Conservation (phyloP, 2,329 filamentous ascomycete genomes). For the Tolypocladium inflatum region DNA sequence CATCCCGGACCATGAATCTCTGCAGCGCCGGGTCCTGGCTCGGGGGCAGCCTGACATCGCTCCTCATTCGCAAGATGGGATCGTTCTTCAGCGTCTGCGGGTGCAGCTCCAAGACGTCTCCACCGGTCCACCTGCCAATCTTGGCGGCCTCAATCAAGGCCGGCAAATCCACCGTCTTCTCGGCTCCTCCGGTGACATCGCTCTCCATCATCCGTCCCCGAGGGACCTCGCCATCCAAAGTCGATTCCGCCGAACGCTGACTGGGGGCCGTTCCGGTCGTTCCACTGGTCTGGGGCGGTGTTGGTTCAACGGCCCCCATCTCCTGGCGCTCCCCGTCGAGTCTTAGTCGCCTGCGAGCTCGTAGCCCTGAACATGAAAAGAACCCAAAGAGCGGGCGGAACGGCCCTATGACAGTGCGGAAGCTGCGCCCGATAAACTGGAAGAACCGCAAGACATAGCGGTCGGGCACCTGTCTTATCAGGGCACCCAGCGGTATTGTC, state of each 20-base stretch:
- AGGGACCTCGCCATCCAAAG: neutral
- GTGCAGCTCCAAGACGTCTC: constrained; percentile 28
- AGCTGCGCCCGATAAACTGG: constrained; percentile 9
- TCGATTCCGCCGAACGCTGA: neutral
- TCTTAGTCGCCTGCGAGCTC: constrained; percentile 10
- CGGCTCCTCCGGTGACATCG: neutral
- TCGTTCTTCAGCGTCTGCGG: constrained; percentile 29
- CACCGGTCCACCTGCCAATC: constrained; percentile 12
- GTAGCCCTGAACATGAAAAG: constrained; percentile 11
- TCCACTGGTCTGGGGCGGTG: constrained; percentile 1
- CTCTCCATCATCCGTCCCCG: neutral
- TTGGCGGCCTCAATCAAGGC: constrained; percentile 22
- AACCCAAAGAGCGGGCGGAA: constrained; percentile 6
- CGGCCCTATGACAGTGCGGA: constrained; percentile 10
- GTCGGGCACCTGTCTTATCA: constrained; percentile 32
- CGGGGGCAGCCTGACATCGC: constrained; percentile 21
- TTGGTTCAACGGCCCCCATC: constrained; percentile 14
- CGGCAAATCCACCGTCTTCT: constrained; percentile 17
- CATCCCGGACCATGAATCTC: constrained; percentile 12
- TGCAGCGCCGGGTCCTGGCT: constrained; percentile 28
- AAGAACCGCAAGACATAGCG: constrained; percentile 19
- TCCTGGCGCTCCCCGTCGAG: constrained; percentile 12
- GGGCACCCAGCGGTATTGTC: constrained; percentile 50
- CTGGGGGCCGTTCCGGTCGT: neutral
- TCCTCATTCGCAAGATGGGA: constrained; percentile 21